These are phyloP conservation scores for Diospyros lotus DNA, from an alignment of 148 eudicot species.

Conservation along the genomic window DNA sequence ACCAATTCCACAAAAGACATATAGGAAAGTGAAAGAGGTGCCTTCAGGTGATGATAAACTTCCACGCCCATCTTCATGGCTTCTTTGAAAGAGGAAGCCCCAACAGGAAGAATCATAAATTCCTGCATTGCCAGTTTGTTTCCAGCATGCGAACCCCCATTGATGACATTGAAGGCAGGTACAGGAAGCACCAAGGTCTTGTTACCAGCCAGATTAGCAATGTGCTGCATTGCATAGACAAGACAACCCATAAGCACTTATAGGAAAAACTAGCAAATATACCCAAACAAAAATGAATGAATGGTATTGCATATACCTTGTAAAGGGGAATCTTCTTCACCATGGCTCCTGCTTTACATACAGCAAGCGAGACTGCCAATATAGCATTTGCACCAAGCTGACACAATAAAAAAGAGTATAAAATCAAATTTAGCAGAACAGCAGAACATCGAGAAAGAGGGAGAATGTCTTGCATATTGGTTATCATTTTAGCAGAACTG, in stretches of 20 bases:
- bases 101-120: slow-evolving; percentile 89
- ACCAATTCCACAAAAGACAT: not conserved
- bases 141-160: slow-evolving; percentile 98
- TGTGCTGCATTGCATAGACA: slow-evolving; percentile 55
- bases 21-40: slow-evolving; percentile 7
- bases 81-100: slow-evolving; percentile 86
- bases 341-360: slow-evolving; percentile 94
- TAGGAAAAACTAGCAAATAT: not conserved
- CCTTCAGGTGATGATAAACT: slow-evolving; percentile 93
- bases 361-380: slow-evolving; percentile 91
- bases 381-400: slow-evolving; percentile 99
- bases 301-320: slow-evolving; percentile 42
- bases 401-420: not conserved
- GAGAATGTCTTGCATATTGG: not conserved
- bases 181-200: slow-evolving; percentile 84
- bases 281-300: not conserved
- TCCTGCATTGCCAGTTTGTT: slow-evolving; percentile 99
- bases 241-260: not conserved
- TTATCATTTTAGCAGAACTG: not conserved
- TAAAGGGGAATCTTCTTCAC: slow-evolving; percentile 75
- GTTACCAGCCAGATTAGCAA: slow-evolving; percentile 91
- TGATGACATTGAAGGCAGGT: slow-evolving; percentile 97
- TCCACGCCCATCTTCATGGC: slow-evolving; percentile 99
- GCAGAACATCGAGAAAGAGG: not conserved
- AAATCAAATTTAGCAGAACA: not conserved